Evolutionary conservation across 31 red algal genomes (phyloP), one percentile per base, ranked within the genome.

Genomic region (Asparagopsis taxiformis): DNA sequence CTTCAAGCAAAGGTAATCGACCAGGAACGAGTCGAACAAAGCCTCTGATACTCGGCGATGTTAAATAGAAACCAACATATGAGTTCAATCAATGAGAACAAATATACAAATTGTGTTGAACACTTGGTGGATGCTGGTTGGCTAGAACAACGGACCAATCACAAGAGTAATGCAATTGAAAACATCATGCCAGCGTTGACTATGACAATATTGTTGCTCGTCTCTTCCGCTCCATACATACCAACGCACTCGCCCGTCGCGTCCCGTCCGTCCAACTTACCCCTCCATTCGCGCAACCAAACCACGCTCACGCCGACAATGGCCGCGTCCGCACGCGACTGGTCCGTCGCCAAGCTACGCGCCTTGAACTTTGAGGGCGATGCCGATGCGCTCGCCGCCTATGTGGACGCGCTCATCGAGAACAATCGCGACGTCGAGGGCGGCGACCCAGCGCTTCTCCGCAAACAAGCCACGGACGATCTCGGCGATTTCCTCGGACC

Each of bases 311-410:
- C 61, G 15, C 17, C 50, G 26, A n/a, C n/a, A n/a, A n/a, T n/a
- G n/a, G n/a, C n/a, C n/a, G n/a, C n/a, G n/a, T 77, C 82, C 36
- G 64, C 73, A 28, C 82, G 65, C 30, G 61, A 35, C 30, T 88
- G 84, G 84, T 66, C 74, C 46, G 84, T 88, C 46, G 73, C 62
- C 23, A 70, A 77, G 41, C 65, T 88, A 23, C 63, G 38, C 1
- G 34, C 55, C 31, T 57, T 88, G 49, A 62, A 88, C 50, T 88
- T 88, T 44, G 73, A 88, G 29, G 84, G 84, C 32, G 84, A 88
- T 64, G 62, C 59, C 29, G 74, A 79, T 36, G 84, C 84, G 6
- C 84, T 88, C 51, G 84, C 72, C 26, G 60, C 74, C 70, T 88
- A 88, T 21, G 74, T 88, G 29, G 84, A 79, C 31, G 84, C 84